Conservation (phyloP, 2,329 filamentous ascomycete species). For the Fusarium sp. region DNA sequence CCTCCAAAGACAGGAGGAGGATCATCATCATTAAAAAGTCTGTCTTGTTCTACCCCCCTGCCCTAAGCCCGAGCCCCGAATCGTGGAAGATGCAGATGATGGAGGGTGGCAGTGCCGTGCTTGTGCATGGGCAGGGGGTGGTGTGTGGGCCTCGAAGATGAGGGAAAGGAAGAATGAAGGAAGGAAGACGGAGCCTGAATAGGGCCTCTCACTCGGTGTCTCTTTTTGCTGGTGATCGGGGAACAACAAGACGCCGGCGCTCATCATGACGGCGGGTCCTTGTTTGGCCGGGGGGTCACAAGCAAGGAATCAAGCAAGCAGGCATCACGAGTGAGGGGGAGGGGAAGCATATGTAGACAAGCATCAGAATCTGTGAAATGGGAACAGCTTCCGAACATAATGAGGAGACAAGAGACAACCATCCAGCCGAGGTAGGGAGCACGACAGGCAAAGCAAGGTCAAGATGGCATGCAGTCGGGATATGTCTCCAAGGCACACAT, state of each 20-base stretch:
- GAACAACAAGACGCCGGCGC: background rate
- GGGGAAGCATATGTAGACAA: background rate
- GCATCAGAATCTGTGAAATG: background rate
- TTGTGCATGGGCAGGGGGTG: conserved; percentile 31
- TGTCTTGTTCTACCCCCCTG: background rate
- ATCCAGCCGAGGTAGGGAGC: conserved; percentile 1
- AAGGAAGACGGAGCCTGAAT: background rate
- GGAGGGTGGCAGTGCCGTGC: conserved; percentile 37
- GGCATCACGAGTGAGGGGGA: background rate
- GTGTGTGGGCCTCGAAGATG: conserved; percentile 26
- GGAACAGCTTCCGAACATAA: background rate
- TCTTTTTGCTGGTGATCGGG: conserved; percentile 7
- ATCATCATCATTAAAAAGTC: background rate
- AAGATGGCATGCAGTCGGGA: background rate
- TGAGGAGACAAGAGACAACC: conserved; percentile 21
- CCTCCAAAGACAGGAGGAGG: background rate
- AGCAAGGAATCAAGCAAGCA: background rate
- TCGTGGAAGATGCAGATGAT: conserved; percentile 28
- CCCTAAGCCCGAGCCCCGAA: conserved; percentile 8
- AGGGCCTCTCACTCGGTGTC: background rate
- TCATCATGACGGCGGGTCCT: background rate
- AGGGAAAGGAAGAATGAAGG: background rate
- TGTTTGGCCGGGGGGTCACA: background rate
- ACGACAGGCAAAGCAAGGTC: conserved; percentile 6
- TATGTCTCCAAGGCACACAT: background rate